Evolutionary conservation across 345 rosid genomes (phyloP).

Genomic region (Mallotus nudiflorus): DNA sequence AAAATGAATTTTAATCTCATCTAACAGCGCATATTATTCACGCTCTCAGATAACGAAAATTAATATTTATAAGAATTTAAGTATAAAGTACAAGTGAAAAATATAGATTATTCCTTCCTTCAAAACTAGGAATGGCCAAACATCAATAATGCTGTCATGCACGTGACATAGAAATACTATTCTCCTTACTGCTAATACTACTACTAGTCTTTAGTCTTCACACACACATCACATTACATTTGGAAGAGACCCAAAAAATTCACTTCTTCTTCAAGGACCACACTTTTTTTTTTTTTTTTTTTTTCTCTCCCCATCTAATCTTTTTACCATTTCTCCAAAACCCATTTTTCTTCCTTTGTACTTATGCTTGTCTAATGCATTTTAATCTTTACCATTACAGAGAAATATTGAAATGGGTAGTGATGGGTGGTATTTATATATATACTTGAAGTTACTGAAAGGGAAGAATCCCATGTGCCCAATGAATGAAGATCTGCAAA

Average conservation of each 20-base stretch:
- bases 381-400: not conserved
- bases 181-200: not conserved
- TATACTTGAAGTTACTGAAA: slow-evolving; percentile 4
- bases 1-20: no score
- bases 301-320: no score
- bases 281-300: not conserved
- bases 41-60: no score
- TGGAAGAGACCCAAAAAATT: not conserved
- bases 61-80: no score
- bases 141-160: slow-evolving; percentile 49
- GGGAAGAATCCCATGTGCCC: slow-evolving; percentile 11
- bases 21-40: no score
- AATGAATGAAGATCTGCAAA: not conserved
- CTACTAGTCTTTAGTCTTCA: no score
- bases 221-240: no score
- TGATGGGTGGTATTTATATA: no score
- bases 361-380: no score
- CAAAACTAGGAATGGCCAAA: slow-evolving; percentile 41
- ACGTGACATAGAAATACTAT: slow-evolving; percentile 34
- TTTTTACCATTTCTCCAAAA: not conserved
- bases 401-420: not conserved
- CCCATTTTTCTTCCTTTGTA: not conserved
- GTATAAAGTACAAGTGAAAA: no score
- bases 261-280: slow-evolving; percentile 13
- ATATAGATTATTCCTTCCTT: no score